Conservation (phyloP, 2,329 filamentous ascomycete genomes). For the Rutstroemia sp. region DNA sequence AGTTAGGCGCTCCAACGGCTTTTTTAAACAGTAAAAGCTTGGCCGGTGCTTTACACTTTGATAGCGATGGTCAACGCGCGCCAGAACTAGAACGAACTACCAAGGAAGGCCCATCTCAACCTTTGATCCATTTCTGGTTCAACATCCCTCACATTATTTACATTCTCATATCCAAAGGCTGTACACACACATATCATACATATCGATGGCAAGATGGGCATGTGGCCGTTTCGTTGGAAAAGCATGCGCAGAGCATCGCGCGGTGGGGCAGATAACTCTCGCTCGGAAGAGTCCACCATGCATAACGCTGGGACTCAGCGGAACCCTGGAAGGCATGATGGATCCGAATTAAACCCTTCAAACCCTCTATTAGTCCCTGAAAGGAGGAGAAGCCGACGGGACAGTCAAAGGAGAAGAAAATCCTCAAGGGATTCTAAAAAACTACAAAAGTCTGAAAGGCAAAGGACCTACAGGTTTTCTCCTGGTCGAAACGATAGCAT, state of each 20-base stretch:
- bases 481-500: constrained; percentile 50
- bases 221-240: constrained; percentile 78
- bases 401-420: constrained; percentile 23
- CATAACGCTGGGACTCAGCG: constrained; percentile 28
- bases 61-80: constrained; percentile 3
- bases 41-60: constrained; percentile 2
- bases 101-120: not conserved
- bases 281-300: constrained; percentile 42
- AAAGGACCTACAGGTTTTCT: constrained; percentile 54
- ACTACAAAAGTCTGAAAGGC: constrained; percentile 38
- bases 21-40: not conserved
- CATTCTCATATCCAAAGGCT: constrained; percentile 5
- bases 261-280: constrained; percentile 47
- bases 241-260: constrained; percentile 56
- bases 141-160: not conserved
- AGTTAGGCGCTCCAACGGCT: not conserved
- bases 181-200: constrained; percentile 7
- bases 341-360: constrained; percentile 26
- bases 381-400: constrained; percentile 31
- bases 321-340: constrained; percentile 27
- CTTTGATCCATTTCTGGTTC: not conserved
- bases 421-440: constrained; percentile 31
- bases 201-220: constrained; percentile 50
- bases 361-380: constrained; percentile 22
- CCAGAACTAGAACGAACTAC: constrained; percentile 4